Evolutionary conservation across 352 stramenopile genomes (phyloP).

Genomic region (Phytophthora podocarpi): DNA sequence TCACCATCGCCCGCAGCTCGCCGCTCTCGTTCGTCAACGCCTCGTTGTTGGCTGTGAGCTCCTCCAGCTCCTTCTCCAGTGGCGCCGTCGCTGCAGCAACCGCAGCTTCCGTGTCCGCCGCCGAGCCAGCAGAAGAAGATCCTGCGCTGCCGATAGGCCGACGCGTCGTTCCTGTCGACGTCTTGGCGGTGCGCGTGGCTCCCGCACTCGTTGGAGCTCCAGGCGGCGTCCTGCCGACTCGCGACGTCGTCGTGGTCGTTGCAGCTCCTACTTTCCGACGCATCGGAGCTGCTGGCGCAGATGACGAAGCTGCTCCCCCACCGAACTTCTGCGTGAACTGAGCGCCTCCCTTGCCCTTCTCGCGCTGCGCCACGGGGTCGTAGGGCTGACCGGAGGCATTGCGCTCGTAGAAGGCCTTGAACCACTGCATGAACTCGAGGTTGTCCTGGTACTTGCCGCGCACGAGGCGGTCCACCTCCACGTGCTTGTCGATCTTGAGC

Average conservation of each 20-base stretch:
- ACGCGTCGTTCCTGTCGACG: conserved; percentile 34
- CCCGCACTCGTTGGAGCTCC: conserved; percentile 42
- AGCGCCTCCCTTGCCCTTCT: conserved; percentile 94
- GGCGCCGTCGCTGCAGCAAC: conserved; percentile 44
- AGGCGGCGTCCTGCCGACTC: conserved; percentile 47
- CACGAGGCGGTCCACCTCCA: conserved; percentile 98
- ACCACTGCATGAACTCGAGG: conserved; percentile 99
- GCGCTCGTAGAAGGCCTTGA: conserved; percentile 93
- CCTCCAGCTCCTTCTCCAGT: conserved; percentile 78
- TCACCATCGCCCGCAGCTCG: conserved; percentile 74
- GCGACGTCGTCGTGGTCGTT: conserved; percentile 33
- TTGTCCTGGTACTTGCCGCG: conserved; percentile 99
- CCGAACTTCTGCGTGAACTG: conserved; percentile 81
- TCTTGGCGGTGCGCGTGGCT: conserved; percentile 13
- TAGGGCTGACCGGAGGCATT: conserved; percentile 91
- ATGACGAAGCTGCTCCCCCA: conserved; percentile 12
- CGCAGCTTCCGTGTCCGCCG: conserved; percentile 32
- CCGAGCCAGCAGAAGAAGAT: conserved; percentile 19
- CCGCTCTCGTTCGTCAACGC: conserved; percentile 79
- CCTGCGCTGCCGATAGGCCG: conserved; percentile 40
- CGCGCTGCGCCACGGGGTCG: conserved; percentile 91
- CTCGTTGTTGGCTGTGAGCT: conserved; percentile 70
- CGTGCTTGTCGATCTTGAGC: conserved; percentile 95
- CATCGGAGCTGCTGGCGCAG: conserved; percentile 26
- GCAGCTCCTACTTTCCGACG: conserved; percentile 48